Evolutionary conservation across 2,329 filamentous ascomycete species (phyloP), one percentile per base, ranked within the genome.

Genomic region (Xylaria sp.): DNA sequence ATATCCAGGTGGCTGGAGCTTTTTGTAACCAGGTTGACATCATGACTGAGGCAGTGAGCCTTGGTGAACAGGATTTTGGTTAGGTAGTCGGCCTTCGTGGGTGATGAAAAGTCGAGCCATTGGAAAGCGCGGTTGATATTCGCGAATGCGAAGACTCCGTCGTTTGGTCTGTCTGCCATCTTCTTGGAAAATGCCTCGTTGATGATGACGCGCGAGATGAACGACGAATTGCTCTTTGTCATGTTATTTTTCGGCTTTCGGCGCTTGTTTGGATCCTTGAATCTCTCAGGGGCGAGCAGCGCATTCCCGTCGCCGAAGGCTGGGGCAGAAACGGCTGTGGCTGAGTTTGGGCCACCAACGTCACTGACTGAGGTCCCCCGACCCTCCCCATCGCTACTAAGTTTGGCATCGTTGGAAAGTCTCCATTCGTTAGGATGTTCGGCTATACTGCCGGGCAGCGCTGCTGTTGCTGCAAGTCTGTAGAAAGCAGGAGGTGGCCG

Each of bases 191-290:
- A 81, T 4, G 86, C 86, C 75, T 99, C 96, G 76, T 97, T 93
- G 17, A 94, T 90, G 72, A 98, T 97, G 38, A 97, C 95, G 63
- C 96, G 86, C n/a, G 95, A 97, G 36, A 99, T 96, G 78, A 97
- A 99, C 0, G 95, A 97, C 10, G 96, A 99, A 80, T 97, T 98
- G 82, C 94, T 98, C 85, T 99, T 99, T 61, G 95, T 90, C 80
- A 99, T 96, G 80, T 97, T 98, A 81, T 95, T 98, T 86, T 98
- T 99, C 2, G 96, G 96, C 80, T 99, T 99, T 77, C 91, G 89
- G 78, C 89, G 88, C 84, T 97, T 97, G 72, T 88, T 89, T 48
- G 88, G 86, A 76, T 94, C 93, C 76, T 93, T 93, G 36, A 86
- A 84, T 60, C 87, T 86, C 20, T 86, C 84, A 3, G 88, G 81